Evolutionary conservation across 2,329 filamentous ascomycete genomes (phyloP).

Genomic region (Phaeosphaeria sp.): DNA sequence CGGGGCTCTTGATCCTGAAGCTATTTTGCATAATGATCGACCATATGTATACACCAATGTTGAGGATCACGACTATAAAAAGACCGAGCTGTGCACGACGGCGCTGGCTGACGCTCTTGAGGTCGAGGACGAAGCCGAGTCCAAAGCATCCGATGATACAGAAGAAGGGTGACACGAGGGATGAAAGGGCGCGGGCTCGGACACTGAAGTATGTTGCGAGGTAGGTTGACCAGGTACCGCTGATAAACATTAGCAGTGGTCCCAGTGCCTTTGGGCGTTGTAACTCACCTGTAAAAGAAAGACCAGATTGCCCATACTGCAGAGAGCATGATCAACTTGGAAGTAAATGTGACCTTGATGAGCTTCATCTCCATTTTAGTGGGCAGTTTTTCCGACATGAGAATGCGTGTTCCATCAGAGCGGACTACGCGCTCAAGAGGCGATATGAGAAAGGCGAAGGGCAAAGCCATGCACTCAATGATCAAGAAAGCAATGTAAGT

Average conservation of each 20-base stretch:
- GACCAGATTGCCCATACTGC: slow-evolving; percentile 56
- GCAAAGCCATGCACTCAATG: slow-evolving; percentile 55
- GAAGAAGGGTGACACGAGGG: slow-evolving; percentile 57
- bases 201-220: slow-evolving; percentile 54
- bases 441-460: slow-evolving; percentile 55
- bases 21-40: slow-evolving; percentile 56
- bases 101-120: slow-evolving; percentile 68
- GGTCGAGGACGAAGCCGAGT: slow-evolving; percentile 64
- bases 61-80: slow-evolving; percentile 54
- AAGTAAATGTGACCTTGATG: slow-evolving; percentile 47
- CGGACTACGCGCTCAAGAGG: slow-evolving; percentile 55
- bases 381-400: slow-evolving; percentile 50
- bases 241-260: not conserved
- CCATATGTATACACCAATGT: slow-evolving; percentile 59
- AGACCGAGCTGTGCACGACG: slow-evolving; percentile 56
- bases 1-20: slow-evolving; percentile 50
- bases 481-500: slow-evolving; percentile 58
- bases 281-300: slow-evolving; percentile 50
- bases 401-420: slow-evolving; percentile 54
- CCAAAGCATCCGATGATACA: slow-evolving; percentile 59
- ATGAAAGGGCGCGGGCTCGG: slow-evolving; percentile 54
- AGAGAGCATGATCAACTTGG: slow-evolving; percentile 49
- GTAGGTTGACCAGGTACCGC: slow-evolving; percentile 55
- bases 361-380: slow-evolving; percentile 50
- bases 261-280: not conserved